These are phyloP conservation scores for Pseudogymnoascus sp. DNA, from an alignment of 2,329 filamentous ascomycete species.

Conservation along the genomic window DNA sequence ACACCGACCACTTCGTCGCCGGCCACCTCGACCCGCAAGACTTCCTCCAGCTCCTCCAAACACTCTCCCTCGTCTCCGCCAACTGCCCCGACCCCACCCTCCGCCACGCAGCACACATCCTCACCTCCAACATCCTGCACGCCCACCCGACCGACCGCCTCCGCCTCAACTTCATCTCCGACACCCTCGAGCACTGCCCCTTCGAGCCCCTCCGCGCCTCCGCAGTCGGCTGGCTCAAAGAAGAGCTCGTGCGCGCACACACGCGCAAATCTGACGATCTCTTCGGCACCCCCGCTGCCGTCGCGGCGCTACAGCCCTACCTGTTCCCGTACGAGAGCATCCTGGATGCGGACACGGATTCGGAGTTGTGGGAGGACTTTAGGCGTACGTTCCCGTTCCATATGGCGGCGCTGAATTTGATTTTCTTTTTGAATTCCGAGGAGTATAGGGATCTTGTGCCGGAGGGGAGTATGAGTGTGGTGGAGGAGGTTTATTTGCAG, in stretches of 20 bases:
- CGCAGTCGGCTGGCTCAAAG: constrained; percentile 56
- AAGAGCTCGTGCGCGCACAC: constrained; percentile 46
- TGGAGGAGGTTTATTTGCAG: constrained; percentile 51
- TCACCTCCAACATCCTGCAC: constrained; percentile 37
- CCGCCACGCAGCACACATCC: constrained; percentile 30
- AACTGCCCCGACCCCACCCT: constrained; percentile 32
- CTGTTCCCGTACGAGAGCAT: constrained; percentile 52
- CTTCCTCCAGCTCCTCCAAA: constrained; percentile 55
- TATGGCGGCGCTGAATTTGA: constrained; percentile 52
- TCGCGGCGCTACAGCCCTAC: constrained; percentile 54
- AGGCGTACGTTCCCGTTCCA: constrained; percentile 46
- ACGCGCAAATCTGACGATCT: constrained; percentile 27
- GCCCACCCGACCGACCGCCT: constrained; percentile 52
- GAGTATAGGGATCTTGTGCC: constrained; percentile 45
- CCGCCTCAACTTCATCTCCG: constrained; percentile 54
- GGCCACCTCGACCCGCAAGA: constrained; percentile 31
- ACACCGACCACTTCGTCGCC: constrained; percentile 38
- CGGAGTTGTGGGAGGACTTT: constrained; percentile 46
- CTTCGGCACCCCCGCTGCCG: constrained; percentile 48
- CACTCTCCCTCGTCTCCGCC: constrained; percentile 31
- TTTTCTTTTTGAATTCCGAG: constrained; percentile 45
- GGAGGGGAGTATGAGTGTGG: constrained; percentile 47
- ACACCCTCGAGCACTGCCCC: constrained; percentile 59
- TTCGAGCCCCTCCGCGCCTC: constrained; percentile 56
- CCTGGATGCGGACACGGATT: constrained; percentile 36